Evolutionary conservation across 1,139 yeast genomes (phyloP).

Genomic region (Lodderomyces beijingensis): DNA sequence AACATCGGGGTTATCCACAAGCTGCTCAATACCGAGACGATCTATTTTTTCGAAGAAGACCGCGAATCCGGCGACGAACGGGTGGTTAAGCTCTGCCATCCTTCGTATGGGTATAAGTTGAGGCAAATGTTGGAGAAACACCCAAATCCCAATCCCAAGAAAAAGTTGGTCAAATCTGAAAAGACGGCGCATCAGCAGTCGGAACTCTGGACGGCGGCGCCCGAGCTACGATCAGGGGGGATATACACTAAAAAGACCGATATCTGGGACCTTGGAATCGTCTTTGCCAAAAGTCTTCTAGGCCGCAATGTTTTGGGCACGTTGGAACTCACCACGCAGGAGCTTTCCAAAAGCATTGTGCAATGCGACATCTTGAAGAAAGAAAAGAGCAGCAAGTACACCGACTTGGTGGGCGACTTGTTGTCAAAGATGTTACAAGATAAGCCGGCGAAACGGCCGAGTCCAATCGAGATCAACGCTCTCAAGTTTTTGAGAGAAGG

Average conservation of each 20-base stretch:
- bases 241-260: conserved; percentile 71
- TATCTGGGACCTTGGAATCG: conserved; percentile 86
- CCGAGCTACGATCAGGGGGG: conserved; percentile 48
- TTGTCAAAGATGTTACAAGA: conserved; percentile 59
- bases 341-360: background rate
- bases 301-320: conserved; percentile 44
- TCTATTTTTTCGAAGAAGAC: conserved; percentile 26
- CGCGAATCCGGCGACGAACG: conserved; percentile 11
- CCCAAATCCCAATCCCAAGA: background rate
- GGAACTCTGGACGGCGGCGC: conserved; percentile 60
- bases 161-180: conserved; percentile 45
- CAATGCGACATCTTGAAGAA: background rate
- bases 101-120: conserved; percentile 67
- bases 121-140: conserved; percentile 45
- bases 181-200: conserved; percentile 65
- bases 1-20: conserved; percentile 77
- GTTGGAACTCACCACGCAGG: conserved; percentile 10
- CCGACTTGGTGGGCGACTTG: conserved; percentile 54
- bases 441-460: conserved; percentile 69
- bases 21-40: conserved; percentile 57
- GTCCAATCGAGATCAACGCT: conserved; percentile 80
- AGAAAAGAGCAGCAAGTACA: conserved; percentile 17
- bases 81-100: conserved; percentile 59
- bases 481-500: conserved; percentile 76
- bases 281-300: conserved; percentile 66